phyloP scores from a whole-genome alignment of 1,284 basidiomycete species.

The Boletellus deceptivus region DNA sequence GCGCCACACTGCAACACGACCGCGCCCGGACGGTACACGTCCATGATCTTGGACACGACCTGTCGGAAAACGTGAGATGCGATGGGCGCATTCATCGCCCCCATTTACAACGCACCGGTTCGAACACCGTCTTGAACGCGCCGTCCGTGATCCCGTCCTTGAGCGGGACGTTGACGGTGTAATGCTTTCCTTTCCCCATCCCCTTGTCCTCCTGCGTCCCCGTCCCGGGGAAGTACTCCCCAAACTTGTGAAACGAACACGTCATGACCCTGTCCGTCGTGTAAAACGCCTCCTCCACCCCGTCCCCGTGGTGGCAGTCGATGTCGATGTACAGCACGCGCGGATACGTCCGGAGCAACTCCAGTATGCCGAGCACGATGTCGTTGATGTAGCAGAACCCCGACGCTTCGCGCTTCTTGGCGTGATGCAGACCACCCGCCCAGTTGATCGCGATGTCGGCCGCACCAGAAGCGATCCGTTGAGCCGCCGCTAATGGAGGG shows the following conservation, averaged over 20 bases:
- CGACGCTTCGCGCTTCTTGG: slow-evolving; percentile 94
- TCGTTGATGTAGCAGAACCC: slow-evolving; percentile 99
- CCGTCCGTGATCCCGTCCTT: slow-evolving; percentile 93
- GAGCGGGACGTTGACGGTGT: slow-evolving; percentile 91
- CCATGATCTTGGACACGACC: slow-evolving; percentile 86
- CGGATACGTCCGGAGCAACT: slow-evolving; percentile 77
- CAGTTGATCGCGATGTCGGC: slow-evolving; percentile 96
- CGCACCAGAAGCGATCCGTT: slow-evolving; percentile 76
- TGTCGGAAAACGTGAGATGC: slow-evolving; percentile 30
- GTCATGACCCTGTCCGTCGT: slow-evolving; percentile 98
- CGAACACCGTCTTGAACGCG: slow-evolving; percentile 79
- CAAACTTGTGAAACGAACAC: slow-evolving; percentile 93
- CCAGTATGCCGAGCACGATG: slow-evolving; percentile 88
- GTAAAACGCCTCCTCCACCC: slow-evolving; percentile 98
- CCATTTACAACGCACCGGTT: slow-evolving; percentile 62
- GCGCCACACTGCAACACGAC: slow-evolving; percentile 96
- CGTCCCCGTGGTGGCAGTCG: slow-evolving; percentile 97
- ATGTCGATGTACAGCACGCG: slow-evolving; percentile 98
- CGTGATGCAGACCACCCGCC: slow-evolving; percentile 97
- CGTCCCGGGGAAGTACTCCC: slow-evolving; percentile 97
- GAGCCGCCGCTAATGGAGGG: slow-evolving; percentile 67
- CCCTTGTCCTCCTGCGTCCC: slow-evolving; percentile 87
- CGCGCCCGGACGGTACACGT: slow-evolving; percentile 87
- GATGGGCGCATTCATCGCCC: neutral
- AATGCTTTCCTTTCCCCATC: slow-evolving; percentile 83